Evolutionary conservation across 352 stramenopile species (phyloP).

Genomic region (Globisporangium mamillatum): DNA sequence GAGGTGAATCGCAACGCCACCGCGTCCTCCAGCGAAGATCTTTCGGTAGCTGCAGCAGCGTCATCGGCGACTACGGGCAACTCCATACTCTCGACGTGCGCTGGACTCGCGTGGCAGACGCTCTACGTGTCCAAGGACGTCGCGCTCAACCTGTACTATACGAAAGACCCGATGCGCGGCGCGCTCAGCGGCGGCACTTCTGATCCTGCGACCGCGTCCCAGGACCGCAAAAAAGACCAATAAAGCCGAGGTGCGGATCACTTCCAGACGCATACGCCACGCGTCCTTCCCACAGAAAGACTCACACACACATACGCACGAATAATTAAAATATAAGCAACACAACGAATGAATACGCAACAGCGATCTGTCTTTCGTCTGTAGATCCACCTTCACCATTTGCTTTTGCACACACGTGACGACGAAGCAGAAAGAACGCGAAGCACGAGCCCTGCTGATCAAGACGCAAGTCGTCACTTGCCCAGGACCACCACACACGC

Average conservation of each 20-base stretch:
- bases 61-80: conserved; percentile 11
- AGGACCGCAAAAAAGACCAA: conserved; percentile 1
- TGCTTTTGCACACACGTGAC: not conserved
- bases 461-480: no score
- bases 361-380: not conserved
- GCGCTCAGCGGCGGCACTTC: conserved; percentile 20
- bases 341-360: not conserved
- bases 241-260: not conserved
- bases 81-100: conserved; percentile 32
- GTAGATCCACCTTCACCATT: not conserved
- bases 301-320: not conserved
- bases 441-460: not conserved
- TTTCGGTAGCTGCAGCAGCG: not conserved
- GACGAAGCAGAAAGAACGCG: not conserved
- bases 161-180: conserved; percentile 37
- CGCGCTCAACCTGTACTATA: conserved; percentile 39
- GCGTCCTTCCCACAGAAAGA: not conserved
- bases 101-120: conserved; percentile 41
- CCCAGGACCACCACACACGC: no score
- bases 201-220: not conserved
- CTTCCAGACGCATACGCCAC: not conserved
- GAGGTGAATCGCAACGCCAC: conserved; percentile 13
- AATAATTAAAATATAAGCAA: not conserved
- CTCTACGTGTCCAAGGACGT: conserved; percentile 44
- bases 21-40: not conserved